Evolutionary conservation across 139 green algal species (phyloP), one percentile per base, ranked within the genome.

Genomic region (Volvox africanus): DNA sequence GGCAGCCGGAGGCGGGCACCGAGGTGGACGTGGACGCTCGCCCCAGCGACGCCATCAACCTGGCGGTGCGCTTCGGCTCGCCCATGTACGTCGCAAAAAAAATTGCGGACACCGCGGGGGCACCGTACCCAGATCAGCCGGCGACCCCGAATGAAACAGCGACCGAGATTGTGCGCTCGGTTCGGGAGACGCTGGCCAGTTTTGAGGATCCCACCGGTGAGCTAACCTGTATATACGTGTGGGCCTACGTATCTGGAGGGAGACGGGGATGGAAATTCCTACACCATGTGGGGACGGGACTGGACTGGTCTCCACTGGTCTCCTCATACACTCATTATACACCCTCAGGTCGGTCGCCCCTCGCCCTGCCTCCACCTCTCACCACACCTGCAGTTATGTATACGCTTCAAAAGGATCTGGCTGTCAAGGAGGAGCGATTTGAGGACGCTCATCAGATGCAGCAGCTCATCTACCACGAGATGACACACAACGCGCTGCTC

Each of bases 21-120:
- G 82, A 95, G 62, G 92, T 98, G 14, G 94, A 97, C 28, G 90
- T 99, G 18, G 97, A 99, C 79, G 94, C 96, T 0, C 92, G 97
- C 0, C 94, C 94, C 11, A 92, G 85, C 69, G 97, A 99, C 79
- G 97, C 97, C 17, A 96, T 99, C 92, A 99, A 98, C 93, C 91
- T 99, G 61, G 97, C 97, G 9, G 92, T 97, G 44, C 94, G 97
- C 61, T 98, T 97, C 87, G 89, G 91, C 78, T 95, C 95, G 6
- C 94, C 96, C 37, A 96, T 99, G 33, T 98, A 97, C 84, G 95
- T 99, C 18, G 94, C 91, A 93, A 95, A 94, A 82, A 88, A 86
- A 2, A 94, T 96, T n/a, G 94, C 93, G 35, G 89, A 93, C 37
- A 80, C 85, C 0, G 92, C 93, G 11, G 28, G 24, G 9, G 85